A percentile compares a stretch with the other conserved stretches of the same genome.
Conservation (phyloP, 73 alveolate species). For the Symbiodinium natans region DNA sequence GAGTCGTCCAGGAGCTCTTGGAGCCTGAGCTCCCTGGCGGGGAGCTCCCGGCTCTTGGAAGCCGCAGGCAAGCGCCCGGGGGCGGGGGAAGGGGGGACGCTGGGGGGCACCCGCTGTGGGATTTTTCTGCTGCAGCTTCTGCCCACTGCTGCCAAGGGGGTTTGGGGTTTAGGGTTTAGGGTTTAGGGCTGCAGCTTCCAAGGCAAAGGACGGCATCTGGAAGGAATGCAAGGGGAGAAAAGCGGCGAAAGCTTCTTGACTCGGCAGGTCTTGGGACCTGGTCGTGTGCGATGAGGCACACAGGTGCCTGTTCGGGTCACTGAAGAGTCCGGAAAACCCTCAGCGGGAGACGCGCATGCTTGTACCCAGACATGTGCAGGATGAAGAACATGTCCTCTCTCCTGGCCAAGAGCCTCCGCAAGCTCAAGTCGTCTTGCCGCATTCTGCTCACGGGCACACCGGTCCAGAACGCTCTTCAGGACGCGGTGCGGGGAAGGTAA, state of each 20-base stretch:
- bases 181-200: too few species aligned
- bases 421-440: constrained; percentile 64
- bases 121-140: too few species aligned
- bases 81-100: too few species aligned
- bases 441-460: constrained; percentile 97
- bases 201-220: too few species aligned
- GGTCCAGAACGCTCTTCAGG: constrained; percentile 95
- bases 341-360: not conserved
- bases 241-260: too few species aligned
- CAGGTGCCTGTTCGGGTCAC: constrained; percentile 42
- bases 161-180: too few species aligned
- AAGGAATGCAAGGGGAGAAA: too few species aligned
- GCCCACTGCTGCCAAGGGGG: too few species aligned
- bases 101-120: too few species aligned
- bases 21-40: constrained; percentile 86
- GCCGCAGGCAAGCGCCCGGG: too few species aligned
- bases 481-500: not conserved
- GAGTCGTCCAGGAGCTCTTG: not conserved
- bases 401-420: constrained; percentile 82
- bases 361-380: not conserved
- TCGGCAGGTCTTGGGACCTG: constrained; percentile 93
- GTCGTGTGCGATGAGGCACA: constrained; percentile 97
- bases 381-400: constrained; percentile 90
- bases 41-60: constrained; percentile 77
- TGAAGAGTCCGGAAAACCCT: too few species aligned